Evolutionary conservation across 139 green algal genomes (phyloP).

Genomic region (Closterium sp.): DNA sequence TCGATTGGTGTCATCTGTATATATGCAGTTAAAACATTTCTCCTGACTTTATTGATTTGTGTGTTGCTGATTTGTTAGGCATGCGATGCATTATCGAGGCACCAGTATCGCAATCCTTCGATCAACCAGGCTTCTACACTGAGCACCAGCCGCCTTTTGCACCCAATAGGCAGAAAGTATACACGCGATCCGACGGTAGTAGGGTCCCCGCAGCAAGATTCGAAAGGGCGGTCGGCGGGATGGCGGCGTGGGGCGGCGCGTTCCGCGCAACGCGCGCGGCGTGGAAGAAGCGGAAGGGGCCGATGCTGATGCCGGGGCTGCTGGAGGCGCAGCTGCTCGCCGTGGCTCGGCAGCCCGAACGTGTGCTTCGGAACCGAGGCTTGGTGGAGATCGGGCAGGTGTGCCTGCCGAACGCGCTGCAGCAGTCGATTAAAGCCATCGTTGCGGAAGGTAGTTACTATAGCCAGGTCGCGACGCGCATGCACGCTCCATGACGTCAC

Average conservation of each 20-base stretch:
- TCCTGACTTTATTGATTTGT: not conserved
- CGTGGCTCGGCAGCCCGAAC: conserved; percentile 15
- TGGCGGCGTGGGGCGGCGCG: not conserved
- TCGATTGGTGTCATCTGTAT: not conserved
- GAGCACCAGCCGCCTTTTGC: not conserved
- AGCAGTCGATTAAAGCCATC: conserved; percentile 14
- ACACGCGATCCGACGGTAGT: not conserved
- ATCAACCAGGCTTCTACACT: too few species aligned
- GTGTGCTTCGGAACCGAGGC: conserved; percentile 7
- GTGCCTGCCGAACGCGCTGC: conserved; percentile 2
- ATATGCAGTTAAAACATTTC: too few species aligned
- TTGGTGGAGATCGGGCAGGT: conserved; percentile 11
- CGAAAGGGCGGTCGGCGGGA: not conserved
- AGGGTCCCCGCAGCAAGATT: not conserved
- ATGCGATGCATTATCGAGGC: not conserved
- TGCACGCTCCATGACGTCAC: not conserved
- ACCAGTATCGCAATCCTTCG: too few species aligned
- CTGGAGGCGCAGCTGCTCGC: not conserved
- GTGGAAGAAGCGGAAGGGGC: not conserved
- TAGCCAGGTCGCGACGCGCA: not conserved
- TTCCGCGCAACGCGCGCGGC: not conserved
- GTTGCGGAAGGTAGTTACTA: not conserved
- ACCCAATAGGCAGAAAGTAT: not conserved
- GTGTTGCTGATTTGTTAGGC: too few species aligned
- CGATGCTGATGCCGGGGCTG: conserved; percentile 14